Evolutionary conservation across 2,329 filamentous ascomycete genomes (phyloP).

Genomic region (Fusarium anguioides): DNA sequence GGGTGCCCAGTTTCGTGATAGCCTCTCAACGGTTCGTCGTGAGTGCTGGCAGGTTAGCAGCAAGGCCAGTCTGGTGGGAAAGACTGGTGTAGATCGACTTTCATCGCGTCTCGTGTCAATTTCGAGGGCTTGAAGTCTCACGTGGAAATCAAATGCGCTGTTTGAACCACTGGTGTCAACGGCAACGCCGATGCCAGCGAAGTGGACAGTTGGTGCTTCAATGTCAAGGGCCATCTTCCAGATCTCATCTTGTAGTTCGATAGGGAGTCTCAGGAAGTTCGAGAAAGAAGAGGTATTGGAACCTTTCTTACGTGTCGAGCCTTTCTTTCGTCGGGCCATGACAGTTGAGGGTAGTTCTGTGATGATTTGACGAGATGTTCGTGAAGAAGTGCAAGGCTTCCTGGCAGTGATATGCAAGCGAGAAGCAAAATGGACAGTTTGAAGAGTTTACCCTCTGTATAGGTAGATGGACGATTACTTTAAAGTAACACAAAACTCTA

Average conservation of each 20-base stretch:
- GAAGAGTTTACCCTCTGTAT: too few species aligned
- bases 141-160: too few species aligned
- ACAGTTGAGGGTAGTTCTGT: background rate
- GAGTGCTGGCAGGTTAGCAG: background rate
- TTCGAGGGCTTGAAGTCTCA: background rate
- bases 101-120: background rate
- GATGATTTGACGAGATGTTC: too few species aligned
- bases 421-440: too few species aligned
- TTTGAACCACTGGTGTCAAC: too few species aligned
- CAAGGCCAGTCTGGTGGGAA: background rate
- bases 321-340: background rate
- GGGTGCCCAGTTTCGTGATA: background rate
- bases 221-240: background rate
- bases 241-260: slow-evolving; percentile 6
- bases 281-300: background rate
- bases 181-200: too few species aligned
- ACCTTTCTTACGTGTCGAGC: background rate
- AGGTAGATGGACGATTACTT: too few species aligned
- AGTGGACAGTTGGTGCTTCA: background rate
- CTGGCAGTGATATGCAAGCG: too few species aligned
- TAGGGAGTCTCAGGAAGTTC: background rate
- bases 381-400: too few species aligned
- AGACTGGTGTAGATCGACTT: background rate
- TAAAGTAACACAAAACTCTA: too few species aligned
- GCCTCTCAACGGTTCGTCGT: background rate